Percentiles rank a stretch among this genome's conserved stretches.
These are phyloP conservation scores for Lactarius quietus DNA, from an alignment of 768 basidiomycete genomes.

Conservation along the genomic window DNA sequence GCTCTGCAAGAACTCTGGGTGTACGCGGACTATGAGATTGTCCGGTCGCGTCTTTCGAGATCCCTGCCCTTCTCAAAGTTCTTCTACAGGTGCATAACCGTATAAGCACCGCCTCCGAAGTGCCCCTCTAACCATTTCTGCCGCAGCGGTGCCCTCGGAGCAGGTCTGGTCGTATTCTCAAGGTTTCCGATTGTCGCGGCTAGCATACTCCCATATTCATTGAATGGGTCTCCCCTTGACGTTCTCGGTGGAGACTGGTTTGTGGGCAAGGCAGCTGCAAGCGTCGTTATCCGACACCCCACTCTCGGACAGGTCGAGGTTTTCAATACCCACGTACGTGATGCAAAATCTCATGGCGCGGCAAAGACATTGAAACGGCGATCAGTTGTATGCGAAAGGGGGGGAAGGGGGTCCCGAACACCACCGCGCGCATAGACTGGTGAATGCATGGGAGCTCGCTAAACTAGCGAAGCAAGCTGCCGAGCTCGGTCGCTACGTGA, in stretches of 20 bases:
- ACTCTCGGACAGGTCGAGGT: slow-evolving; percentile 74
- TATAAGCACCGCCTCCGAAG: slow-evolving; percentile 11
- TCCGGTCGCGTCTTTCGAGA: slow-evolving; percentile 52
- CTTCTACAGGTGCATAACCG: slow-evolving; percentile 61
- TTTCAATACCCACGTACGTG: slow-evolving; percentile 86
- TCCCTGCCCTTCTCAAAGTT: slow-evolving; percentile 71
- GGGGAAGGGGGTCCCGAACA: slow-evolving; percentile 81
- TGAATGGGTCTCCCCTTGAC: slow-evolving; percentile 82
- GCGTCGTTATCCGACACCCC: slow-evolving; percentile 68
- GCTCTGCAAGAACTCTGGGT: slow-evolving; percentile 91
- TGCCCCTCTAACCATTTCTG: slow-evolving; percentile 3
- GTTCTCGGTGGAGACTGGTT: slow-evolving; percentile 88
- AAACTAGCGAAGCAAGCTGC: slow-evolving; percentile 73
- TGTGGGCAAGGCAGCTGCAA: slow-evolving; percentile 85
- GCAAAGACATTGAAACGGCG: not conserved
- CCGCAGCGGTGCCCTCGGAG: slow-evolving; percentile 82
- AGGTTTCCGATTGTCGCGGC: slow-evolving; percentile 74
- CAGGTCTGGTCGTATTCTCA: slow-evolving; percentile 87
- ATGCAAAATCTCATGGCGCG: not conserved
- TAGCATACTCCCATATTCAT: slow-evolving; percentile 70
- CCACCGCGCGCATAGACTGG: slow-evolving; percentile 73
- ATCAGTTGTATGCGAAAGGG: slow-evolving; percentile 70
- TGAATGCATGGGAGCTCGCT: slow-evolving; percentile 89
- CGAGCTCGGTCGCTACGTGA: slow-evolving; percentile 78
- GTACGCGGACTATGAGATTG: slow-evolving; percentile 67